These are phyloP conservation scores for Terfezia boudieri DNA, from an alignment of 495 filamentous ascomycete genomes.

Conservation along the genomic window DNA sequence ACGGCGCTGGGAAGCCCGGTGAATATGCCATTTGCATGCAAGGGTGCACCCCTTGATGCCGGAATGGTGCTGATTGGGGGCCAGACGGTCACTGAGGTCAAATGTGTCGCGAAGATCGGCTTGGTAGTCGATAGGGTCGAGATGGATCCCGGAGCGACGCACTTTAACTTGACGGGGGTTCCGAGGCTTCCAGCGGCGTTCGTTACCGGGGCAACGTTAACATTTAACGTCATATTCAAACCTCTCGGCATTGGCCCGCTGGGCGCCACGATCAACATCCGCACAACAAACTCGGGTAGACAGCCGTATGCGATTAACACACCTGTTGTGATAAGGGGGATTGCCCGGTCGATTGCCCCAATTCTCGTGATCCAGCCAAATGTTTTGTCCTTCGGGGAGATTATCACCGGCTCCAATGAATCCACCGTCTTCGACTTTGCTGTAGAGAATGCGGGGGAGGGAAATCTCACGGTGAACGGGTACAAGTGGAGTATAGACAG, in stretches of 20 bases:
- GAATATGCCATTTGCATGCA: conserved; percentile 23
- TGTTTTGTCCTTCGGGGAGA: conserved; percentile 16
- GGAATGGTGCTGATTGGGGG: conserved; percentile 14
- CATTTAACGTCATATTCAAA: conserved; percentile 22
- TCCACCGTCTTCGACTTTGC: conserved; percentile 8
- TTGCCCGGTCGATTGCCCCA: conserved; percentile 7
- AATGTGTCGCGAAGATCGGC: conserved; percentile 19
- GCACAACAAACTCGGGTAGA: conserved; percentile 12
- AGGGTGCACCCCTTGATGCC: conserved; percentile 19
- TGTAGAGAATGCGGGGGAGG: conserved; percentile 11
- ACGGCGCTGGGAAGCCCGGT: conserved; percentile 22
- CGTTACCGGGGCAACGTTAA: conserved; percentile 20
- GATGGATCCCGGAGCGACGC: conserved; percentile 13
- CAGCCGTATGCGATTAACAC: conserved; percentile 11
- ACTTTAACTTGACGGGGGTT: conserved; percentile 19
- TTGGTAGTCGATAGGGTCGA: conserved; percentile 17
- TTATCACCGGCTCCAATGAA: conserved; percentile 8
- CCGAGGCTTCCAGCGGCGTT: conserved; percentile 21
- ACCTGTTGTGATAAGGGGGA: conserved; percentile 13
- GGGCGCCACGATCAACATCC: conserved; percentile 20
- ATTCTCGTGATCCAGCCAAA: conserved; percentile 15
- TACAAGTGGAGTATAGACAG: conserved; percentile 11
- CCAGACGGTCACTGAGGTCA: conserved; percentile 10
- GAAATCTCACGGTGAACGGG: conserved; percentile 2
- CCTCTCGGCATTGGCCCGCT: conserved; percentile 20